phyloP scores from a whole-genome alignment of 371 early-diverging fungal genomes.

The Mortierella sp. region DNA sequence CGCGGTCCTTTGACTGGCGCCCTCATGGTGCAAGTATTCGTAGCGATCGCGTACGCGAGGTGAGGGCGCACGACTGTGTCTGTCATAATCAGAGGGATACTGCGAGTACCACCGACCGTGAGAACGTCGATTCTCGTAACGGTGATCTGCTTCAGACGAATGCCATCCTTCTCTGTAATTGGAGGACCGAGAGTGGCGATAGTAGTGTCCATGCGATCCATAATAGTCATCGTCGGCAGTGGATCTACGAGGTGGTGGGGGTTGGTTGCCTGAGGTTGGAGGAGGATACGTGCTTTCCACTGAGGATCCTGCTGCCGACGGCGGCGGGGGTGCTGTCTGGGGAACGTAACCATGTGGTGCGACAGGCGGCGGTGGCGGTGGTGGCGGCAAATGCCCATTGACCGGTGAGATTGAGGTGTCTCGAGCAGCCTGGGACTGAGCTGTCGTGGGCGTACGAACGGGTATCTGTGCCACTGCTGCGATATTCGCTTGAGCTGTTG shows the following conservation, averaged over 20 bases:
- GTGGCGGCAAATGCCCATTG: conserved; percentile 32
- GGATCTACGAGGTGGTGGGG: conserved; percentile 43
- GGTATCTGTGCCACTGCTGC: background rate
- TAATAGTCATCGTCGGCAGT: conserved; percentile 48
- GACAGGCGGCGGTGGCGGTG: conserved; percentile 35
- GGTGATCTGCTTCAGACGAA: conserved; percentile 24
- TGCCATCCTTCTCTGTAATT: conserved; percentile 39
- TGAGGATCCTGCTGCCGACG: conserved; percentile 5
- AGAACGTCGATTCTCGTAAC: conserved; percentile 37
- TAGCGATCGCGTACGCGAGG: conserved; percentile 33
- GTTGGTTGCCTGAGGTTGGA: conserved; percentile 17
- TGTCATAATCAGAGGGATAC: conserved; percentile 34
- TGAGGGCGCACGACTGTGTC: conserved; percentile 39
- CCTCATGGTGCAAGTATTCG: conserved; percentile 27
- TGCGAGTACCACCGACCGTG: conserved; percentile 31
- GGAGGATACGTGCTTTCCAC: conserved; percentile 15
- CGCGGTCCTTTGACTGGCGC: conserved; percentile 10
- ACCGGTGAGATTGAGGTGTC: background rate
- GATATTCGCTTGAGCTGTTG: background rate
- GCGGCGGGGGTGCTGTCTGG: conserved; percentile 1
- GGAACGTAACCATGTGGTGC: conserved; percentile 22
- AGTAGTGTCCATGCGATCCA: conserved; percentile 25
- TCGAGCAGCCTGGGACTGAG: background rate
- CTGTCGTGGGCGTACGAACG: background rate
- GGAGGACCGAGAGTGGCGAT: conserved; percentile 34